Percentiles rank a stretch among this genome's conserved stretches.
These are phyloP conservation scores for Parasarocladium wereldwijsianum DNA, from an alignment of 2,329 filamentous ascomycete genomes.

Conservation along the genomic window DNA sequence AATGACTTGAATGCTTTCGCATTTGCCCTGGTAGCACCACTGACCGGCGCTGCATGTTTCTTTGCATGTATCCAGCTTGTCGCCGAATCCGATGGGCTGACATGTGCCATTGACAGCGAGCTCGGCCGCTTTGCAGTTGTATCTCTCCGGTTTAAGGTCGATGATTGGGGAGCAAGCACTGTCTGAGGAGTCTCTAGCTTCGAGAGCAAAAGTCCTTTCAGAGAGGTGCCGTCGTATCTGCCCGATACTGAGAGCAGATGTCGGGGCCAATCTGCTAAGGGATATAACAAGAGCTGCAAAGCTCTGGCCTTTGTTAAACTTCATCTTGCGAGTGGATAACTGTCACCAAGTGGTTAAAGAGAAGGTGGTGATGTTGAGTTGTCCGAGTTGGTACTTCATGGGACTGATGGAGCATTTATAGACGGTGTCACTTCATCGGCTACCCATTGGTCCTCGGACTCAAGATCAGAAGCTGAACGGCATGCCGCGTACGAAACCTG, in stretches of 20 bases:
- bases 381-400: too few species aligned
- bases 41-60: slow-evolving; percentile 1
- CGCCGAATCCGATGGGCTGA: slow-evolving; percentile 1
- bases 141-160: background rate
- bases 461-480: too few species aligned
- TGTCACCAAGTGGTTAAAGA: too few species aligned
- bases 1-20: slow-evolving; percentile 2
- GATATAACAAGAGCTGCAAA: too few species aligned
- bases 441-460: too few species aligned
- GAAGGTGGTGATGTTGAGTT: too few species aligned
- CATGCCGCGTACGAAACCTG: too few species aligned
- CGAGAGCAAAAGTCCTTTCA: background rate
- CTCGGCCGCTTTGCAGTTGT: slow-evolving; percentile 1
- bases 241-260: background rate
- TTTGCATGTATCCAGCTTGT: background rate
- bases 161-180: background rate
- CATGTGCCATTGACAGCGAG: slow-evolving; percentile 1
- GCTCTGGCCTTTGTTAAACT: too few species aligned
- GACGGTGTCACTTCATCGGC: too few species aligned
- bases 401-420: too few species aligned
- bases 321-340: too few species aligned
- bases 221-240: background rate
- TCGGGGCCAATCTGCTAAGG: too few species aligned
- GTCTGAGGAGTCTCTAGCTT: background rate
- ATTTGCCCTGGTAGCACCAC: slow-evolving; percentile 1